Conservation (phyloP, 2,329 filamentous ascomycete genomes). For the Cercospora janseana region DNA sequence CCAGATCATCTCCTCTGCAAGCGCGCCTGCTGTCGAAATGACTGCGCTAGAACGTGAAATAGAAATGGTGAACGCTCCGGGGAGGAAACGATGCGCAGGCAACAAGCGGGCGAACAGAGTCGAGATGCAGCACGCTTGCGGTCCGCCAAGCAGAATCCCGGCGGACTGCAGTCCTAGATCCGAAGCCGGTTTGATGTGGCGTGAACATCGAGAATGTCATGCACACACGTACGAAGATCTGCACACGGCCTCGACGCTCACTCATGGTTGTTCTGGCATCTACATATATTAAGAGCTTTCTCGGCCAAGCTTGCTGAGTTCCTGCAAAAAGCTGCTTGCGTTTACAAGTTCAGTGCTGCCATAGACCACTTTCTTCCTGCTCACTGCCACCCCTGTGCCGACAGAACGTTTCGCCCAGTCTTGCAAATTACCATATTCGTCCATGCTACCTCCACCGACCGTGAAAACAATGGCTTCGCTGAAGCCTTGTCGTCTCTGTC, state of each 20-base stretch:
- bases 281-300: slow-evolving; percentile 47
- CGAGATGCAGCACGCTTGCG: slow-evolving; percentile 3
- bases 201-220: background rate
- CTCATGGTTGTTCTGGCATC: background rate
- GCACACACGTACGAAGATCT: background rate
- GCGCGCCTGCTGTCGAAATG: slow-evolving; percentile 8
- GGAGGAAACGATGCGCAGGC: slow-evolving; percentile 9
- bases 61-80: slow-evolving; percentile 12
- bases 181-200: slow-evolving; percentile 1
- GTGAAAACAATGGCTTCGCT: slow-evolving; percentile 44
- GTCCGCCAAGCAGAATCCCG: slow-evolving; percentile 6
- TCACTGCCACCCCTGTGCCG: slow-evolving; percentile 53
- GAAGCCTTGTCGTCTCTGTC: slow-evolving; percentile 38
- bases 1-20: slow-evolving; percentile 9
- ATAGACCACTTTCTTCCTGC: slow-evolving; percentile 82
- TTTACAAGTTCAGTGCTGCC: slow-evolving; percentile 78
- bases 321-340: slow-evolving; percentile 61
- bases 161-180: slow-evolving; percentile 7
- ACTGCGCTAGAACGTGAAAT: slow-evolving; percentile 9
- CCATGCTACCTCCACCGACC: slow-evolving; percentile 88
- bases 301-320: slow-evolving; percentile 56
- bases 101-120: slow-evolving; percentile 1
- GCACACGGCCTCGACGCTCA: too few species aligned
- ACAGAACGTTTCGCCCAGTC: slow-evolving; percentile 85
- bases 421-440: slow-evolving; percentile 95